Evolutionary conservation across 768 basidiomycete genomes (phyloP), one percentile per base, ranked within the genome.

Genomic region (Hygrocybe coccinea): DNA sequence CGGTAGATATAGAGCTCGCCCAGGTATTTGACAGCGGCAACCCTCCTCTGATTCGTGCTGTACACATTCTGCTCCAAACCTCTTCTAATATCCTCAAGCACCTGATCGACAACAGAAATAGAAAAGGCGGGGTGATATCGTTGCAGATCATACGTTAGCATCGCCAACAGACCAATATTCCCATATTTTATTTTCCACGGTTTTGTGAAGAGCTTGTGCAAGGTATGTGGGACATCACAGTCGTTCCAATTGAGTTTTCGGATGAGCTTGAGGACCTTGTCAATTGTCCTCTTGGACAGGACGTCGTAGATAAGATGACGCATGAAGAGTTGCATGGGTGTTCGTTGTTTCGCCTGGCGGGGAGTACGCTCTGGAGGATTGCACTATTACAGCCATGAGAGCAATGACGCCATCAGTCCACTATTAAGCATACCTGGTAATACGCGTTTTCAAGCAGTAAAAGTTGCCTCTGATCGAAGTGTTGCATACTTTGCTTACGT

Each of bases 1-100:
- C 97, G 84, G 68, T 97, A 98, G 68, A 95, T 98, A 71, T 98
- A 99, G 41, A 99, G 75, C 71, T 99, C 97, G 41, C 95, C 97
- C 1, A 99, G 81, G 68, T 94, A 97, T 70, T 95, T 97, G 65
- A 97, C 81, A 0, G 90, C 86, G 0, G 97, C 89, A 55, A 98
- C 77, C 51, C 97, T 80, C 59, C 91, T 82, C 75, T 99, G 97
- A 67, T 98, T 98, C 59, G 87, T 86, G 68, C 85, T 95, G 75
- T 97, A 98, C 25, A 91, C 74, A 66, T 98, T 98, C 68, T 91
- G 88, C 73, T 98, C 97, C 61, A 98, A 71, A 0, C 95, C 95
- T 39, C 86, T 76, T 51, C 95, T 80, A 37, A 97, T 80, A 67
- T 98, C 91, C 69, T 99, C 97, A 45, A 98, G 76, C 2, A 97